A percentile compares a stretch with the other conserved stretches of the same genome.
These are phyloP conservation scores for Leccinellum rugosiceps DNA, from an alignment of 768 basidiomycete species.

Conservation along the genomic window DNA sequence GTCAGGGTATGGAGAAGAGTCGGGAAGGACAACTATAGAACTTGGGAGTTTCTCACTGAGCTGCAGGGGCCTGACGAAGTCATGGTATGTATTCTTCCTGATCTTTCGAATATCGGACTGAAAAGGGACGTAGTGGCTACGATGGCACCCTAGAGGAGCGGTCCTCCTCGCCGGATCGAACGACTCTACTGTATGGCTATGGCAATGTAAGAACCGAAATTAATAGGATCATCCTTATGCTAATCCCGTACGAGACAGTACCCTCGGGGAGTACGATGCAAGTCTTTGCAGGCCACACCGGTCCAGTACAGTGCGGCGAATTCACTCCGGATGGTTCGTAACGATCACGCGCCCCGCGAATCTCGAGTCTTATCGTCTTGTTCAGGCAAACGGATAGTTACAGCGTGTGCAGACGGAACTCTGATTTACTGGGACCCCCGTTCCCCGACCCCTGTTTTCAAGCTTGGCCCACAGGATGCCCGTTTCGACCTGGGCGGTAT, in stretches of 20 bases:
- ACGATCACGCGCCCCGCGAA: neutral
- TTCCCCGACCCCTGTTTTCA: conserved; percentile 72
- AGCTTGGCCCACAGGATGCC: conserved; percentile 64
- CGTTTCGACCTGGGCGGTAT: conserved; percentile 83
- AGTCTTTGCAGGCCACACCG: conserved; percentile 89
- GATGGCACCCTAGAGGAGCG: conserved; percentile 94
- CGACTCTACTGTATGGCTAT: conserved; percentile 93
- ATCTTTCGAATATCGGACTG: neutral
- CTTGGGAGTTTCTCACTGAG: conserved; percentile 94
- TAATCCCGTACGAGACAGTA: conserved; percentile 47
- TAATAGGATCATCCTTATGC: neutral
- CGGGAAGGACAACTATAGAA: conserved; percentile 65
- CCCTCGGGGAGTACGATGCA: conserved; percentile 95
- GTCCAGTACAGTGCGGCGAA: conserved; percentile 79
- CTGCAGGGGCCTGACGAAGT: conserved; percentile 95
- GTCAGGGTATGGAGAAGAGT: conserved; percentile 90
- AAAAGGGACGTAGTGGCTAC: conserved; percentile 63
- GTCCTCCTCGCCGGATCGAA: conserved; percentile 90
- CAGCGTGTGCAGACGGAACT: conserved; percentile 77
- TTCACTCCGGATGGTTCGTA: conserved; percentile 85
- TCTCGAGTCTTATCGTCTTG: conserved; percentile 3
- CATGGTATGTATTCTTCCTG: conserved; percentile 57
- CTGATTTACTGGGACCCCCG: conserved; percentile 93
- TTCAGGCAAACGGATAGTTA: conserved; percentile 82
- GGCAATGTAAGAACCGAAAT: conserved; percentile 72